A percentile compares a stretch with the other conserved stretches of the same genome.
Conservation (phyloP, 164 flowering plant genomes). For the Magnolia officinalis region DNA sequence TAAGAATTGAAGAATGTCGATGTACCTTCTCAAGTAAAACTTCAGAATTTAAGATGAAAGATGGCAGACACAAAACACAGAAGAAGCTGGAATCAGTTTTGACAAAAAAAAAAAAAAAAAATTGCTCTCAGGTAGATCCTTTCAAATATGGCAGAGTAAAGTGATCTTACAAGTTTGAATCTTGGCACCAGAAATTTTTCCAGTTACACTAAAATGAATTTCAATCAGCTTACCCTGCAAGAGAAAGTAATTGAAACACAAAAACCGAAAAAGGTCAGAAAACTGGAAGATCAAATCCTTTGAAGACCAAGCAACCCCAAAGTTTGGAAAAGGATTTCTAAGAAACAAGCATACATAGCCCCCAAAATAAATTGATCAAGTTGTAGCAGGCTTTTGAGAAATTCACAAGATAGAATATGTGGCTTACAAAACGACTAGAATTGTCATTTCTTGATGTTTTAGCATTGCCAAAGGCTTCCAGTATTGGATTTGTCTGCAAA, state of each 20-base stretch:
- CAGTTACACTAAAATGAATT: constrained; percentile 90
- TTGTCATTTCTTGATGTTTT: constrained; percentile 94
- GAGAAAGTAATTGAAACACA: neutral
- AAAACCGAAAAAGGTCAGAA: neutral
- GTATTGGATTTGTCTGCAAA: constrained; percentile 90
- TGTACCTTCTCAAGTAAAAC: constrained; percentile 98
- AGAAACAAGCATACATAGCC: neutral
- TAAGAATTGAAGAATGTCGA: constrained; percentile 2
- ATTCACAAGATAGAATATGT: constrained; percentile 1
- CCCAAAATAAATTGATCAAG: neutral
- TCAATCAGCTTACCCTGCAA: constrained; percentile 96
- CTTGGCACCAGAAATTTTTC: constrained; percentile 93
- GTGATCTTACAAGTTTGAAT: constrained; percentile 90
- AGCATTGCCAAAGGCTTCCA: constrained; percentile 99
- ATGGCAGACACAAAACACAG: constrained; percentile 21
- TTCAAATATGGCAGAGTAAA: neutral
- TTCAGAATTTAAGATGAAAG: constrained; percentile 22
- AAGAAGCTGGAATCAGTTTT: constrained; percentile 24
- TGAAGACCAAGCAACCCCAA: constrained; percentile 4
- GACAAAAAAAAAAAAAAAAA: neutral
- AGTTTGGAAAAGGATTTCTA: neutral
- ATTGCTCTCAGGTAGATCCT: neutral
- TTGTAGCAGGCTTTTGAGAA: neutral
- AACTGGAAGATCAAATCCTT: neutral
- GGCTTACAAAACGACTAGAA: constrained; percentile 98